These are phyloP conservation scores for Lanmaoa rubissima DNA, from an alignment of 768 basidiomycete genomes.

Conservation along the genomic window DNA sequence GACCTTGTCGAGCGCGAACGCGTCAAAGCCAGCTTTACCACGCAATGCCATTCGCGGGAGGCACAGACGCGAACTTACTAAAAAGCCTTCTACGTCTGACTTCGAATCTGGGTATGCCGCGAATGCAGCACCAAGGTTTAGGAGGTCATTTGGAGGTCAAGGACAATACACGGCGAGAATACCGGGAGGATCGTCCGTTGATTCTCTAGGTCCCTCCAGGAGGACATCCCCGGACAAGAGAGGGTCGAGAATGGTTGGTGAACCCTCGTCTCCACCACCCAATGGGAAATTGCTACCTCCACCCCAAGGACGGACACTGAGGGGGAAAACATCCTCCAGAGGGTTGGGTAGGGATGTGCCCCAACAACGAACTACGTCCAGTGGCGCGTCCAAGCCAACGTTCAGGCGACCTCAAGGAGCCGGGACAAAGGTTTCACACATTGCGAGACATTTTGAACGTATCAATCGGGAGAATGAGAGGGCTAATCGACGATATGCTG, in stretches of 20 bases:
- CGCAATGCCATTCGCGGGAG: conserved; percentile 46
- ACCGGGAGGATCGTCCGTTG: conserved; percentile 44
- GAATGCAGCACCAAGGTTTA: conserved; percentile 81
- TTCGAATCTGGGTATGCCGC: conserved; percentile 91
- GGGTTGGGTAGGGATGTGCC: conserved; percentile 36
- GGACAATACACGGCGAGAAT: conserved; percentile 46
- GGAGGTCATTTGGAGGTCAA: conserved; percentile 42
- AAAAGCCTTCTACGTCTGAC: conserved; percentile 71
- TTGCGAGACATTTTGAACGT: conserved; percentile 88
- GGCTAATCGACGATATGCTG: conserved; percentile 75
- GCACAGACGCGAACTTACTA: conserved; percentile 45
- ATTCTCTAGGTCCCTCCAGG: conserved; percentile 63
- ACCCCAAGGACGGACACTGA: conserved; percentile 35
- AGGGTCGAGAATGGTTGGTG: conserved; percentile 34
- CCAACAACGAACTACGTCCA: conserved; percentile 43
- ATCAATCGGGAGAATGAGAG: conserved; percentile 73
- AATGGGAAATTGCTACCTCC: conserved; percentile 27
- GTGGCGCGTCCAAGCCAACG: conserved; percentile 42
- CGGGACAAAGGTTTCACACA: conserved; percentile 78
- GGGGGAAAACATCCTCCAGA: conserved; percentile 36
- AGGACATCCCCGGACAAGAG: conserved; percentile 76
- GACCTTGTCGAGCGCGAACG: conserved; percentile 19
- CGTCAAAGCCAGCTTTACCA: conserved; percentile 23
- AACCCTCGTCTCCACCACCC: conserved; percentile 32
- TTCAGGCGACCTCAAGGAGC: conserved; percentile 52